A percentile compares a stretch with the other conserved stretches of the same genome.
These are phyloP conservation scores for Thraustochytrium aureum DNA, from an alignment of 352 stramenopile species.

Conservation along the genomic window DNA sequence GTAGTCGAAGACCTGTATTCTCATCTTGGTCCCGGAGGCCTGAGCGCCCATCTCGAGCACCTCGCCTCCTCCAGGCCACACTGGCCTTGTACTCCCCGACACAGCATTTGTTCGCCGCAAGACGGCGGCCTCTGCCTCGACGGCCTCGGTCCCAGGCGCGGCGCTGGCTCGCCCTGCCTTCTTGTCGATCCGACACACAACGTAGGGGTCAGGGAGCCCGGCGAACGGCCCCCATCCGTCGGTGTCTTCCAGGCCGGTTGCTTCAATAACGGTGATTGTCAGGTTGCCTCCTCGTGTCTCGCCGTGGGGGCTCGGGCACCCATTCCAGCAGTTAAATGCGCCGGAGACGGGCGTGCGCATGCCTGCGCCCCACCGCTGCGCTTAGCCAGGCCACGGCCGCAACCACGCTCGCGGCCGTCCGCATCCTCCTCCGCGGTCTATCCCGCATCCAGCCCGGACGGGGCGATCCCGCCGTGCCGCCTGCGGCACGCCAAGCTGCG, in stretches of 20 bases:
- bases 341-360: no score
- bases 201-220: conserved; percentile 18
- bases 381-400: no score
- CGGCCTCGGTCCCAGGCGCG: no score
- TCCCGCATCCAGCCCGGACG: no score
- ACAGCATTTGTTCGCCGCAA: neutral
- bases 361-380: no score
- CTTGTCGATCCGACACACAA: neutral
- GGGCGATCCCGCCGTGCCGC: no score
- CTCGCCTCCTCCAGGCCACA: neutral
- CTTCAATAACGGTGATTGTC: conserved; percentile 13
- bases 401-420: no score
- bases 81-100: neutral
- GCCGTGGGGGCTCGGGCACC: conserved; percentile 10
- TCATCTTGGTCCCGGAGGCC: conserved; percentile 26
- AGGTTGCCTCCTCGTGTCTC: conserved; percentile 31
- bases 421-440: no score
- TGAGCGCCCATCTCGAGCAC: neutral
- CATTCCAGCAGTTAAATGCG: no score
- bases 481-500: no score
- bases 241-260: conserved; percentile 10
- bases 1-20: neutral
- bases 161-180: no score
- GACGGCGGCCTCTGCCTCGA: neutral
- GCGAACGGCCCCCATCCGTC: conserved; percentile 41